A percentile compares a stretch with the other conserved stretches of the same genome.
Conservation (phyloP, 1,139 yeast genomes). For the Blastobotrys persicus region DNA sequence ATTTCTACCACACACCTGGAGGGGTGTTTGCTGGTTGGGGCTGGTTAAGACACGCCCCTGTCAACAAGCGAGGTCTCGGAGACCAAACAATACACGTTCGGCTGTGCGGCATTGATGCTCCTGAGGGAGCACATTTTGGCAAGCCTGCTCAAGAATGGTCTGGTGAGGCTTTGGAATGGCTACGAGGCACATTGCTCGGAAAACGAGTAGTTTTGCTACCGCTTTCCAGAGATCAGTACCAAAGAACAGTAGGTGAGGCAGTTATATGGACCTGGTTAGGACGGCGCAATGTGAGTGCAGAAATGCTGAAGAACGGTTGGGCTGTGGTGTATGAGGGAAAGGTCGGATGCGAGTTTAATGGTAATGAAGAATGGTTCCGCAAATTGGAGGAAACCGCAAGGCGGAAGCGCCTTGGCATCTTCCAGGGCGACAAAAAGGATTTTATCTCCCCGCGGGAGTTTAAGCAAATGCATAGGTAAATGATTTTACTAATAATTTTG, state of each 20-base stretch:
- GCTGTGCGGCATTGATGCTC: conserved; percentile 96
- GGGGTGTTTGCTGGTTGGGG: conserved; percentile 91
- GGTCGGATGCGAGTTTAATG: conserved; percentile 81
- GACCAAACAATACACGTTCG: conserved; percentile 53
- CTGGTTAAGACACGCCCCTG: conserved; percentile 58
- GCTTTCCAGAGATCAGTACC: conserved; percentile 80
- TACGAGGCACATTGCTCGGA: conserved; percentile 61
- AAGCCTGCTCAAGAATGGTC: conserved; percentile 88
- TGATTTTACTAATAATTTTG: neutral
- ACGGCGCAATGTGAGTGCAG: conserved; percentile 73
- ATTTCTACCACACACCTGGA: conserved; percentile 91
- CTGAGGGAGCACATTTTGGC: conserved; percentile 94
- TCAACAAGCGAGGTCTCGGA: conserved; percentile 40
- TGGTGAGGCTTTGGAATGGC: conserved; percentile 81
- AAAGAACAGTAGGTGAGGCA: conserved; percentile 81
- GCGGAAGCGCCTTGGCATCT: conserved; percentile 59
- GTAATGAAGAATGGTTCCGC: conserved; percentile 59
- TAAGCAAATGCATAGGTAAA: conserved; percentile 42
- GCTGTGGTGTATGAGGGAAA: conserved; percentile 87
- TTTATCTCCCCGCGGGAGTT: conserved; percentile 80
- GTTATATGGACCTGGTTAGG: conserved; percentile 74
- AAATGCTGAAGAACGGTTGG: conserved; percentile 79
- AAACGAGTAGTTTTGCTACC: conserved; percentile 72
- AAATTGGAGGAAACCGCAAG: conserved; percentile 60
- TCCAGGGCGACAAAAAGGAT: conserved; percentile 47